Evolutionary conservation across 192 early-diverging fungal genomes (phyloP), one percentile per base, ranked within the genome.

Genomic region (Backusella luteola): DNA sequence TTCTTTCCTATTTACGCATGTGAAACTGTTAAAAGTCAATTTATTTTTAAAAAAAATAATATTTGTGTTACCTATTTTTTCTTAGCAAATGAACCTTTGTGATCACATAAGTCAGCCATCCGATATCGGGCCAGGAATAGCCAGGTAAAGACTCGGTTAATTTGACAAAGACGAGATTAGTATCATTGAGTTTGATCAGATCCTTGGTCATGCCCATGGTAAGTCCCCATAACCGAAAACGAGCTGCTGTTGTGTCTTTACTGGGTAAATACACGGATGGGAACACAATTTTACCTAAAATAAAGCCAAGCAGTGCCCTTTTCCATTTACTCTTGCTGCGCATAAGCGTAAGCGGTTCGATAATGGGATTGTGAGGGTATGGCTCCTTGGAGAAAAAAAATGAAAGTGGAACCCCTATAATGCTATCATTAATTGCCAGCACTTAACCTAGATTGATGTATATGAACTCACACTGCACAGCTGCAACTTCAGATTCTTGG

Each of bases 171-270:
- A 63, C 56, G 29, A 4, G 56, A 63, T n/a, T 63, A 73, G 23
- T 36, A 23, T 78, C 52, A 1, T 42, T 21, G 34, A 80, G 38
- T 12, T 73, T 19, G 8, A 81, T 63, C n/a, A 81, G 14, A 39
- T 81, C 76, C 6, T 34, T 36, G 12, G 80, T 81, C 72, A 81
- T 81, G 26, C 76, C 69, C 34, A 81, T 59, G 12, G 80, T 81
- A 3, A 81, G 21, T 17, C 80, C 80, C 80, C 80, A 81, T 38
- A 81, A 36, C 4, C 76, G 36, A 34, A 74, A 79, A 38, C 42
- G 11, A 11, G 32, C 26, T 17, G 66, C 35, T 2, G 70, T 29
- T 7, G 42, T 73, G 21, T 73, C 42, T 39, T 17, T 21, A 53
- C 46, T 56, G 34, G 80, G 76, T 32, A 81, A 67, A 46, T 72